These are phyloP conservation scores for Vickermania ingenoplastis DNA, from an alignment of 208 protist species.

Conservation along the genomic window DNA sequence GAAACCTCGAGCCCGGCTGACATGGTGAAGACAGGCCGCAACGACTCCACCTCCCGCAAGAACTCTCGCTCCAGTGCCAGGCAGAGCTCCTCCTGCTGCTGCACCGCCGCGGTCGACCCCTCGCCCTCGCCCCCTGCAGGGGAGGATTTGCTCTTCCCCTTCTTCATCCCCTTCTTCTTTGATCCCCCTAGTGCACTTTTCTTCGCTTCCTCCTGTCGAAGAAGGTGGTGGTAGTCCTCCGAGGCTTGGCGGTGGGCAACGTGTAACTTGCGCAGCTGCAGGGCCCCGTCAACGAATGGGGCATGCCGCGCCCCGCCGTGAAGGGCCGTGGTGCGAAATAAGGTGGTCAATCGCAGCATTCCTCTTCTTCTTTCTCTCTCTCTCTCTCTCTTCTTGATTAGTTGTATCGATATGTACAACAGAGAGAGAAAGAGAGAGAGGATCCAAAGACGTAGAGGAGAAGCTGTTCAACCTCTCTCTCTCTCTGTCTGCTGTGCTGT, in stretches of 20 bases:
- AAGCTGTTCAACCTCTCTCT: too few relatives aligned
- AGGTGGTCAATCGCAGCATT: constrained; percentile 11
- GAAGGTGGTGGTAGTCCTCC: constrained; percentile 15
- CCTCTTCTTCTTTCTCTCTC: neutral
- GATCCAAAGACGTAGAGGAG: too few relatives aligned
- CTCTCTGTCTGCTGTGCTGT: too few relatives aligned
- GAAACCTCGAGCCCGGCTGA: constrained; percentile 56
- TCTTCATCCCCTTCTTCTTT: neutral
- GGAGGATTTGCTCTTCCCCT: neutral
- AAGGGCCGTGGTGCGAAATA: constrained; percentile 14
- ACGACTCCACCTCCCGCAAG: constrained; percentile 61
- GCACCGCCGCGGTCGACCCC: neutral
- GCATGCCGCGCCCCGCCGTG: constrained; percentile 9
- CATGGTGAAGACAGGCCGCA: constrained; percentile 77
- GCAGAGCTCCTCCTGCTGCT: constrained; percentile 40
- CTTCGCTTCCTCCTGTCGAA: neutral
- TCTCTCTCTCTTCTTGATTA: too few relatives aligned
- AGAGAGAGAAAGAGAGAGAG: too few relatives aligned
- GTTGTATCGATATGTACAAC: too few relatives aligned
- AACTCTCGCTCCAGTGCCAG: constrained; percentile 72
- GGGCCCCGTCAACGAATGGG: constrained; percentile 64
- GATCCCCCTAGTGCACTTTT: neutral
- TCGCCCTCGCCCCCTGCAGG: neutral
- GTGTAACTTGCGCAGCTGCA: constrained; percentile 80
- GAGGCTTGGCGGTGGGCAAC: constrained; percentile 66